Conservation (phyloP, 2,329 filamentous ascomycete species). For the Diaporthe citriasiana region DNA sequence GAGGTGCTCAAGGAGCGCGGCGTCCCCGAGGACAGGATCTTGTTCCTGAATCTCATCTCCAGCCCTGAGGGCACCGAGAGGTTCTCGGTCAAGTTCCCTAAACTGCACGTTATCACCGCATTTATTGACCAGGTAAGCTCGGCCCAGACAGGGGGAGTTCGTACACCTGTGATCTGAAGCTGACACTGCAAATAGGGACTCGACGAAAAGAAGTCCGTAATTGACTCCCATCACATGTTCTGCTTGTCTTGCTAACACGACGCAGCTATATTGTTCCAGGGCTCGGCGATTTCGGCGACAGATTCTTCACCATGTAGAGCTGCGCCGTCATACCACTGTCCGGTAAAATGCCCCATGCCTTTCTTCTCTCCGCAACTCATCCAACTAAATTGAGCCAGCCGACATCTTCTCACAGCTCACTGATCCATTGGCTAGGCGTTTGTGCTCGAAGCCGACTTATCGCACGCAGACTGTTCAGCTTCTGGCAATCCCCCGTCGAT, state of each 20-base stretch:
- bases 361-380: background rate
- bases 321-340: slow-evolving; percentile 16
- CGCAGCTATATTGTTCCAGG: slow-evolving; percentile 93
- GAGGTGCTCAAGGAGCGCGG: slow-evolving; percentile 91
- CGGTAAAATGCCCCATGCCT: slow-evolving; percentile 22
- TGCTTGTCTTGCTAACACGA: slow-evolving; percentile 53
- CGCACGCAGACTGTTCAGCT: slow-evolving; percentile 1
- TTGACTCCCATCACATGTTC: background rate
- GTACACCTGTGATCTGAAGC: slow-evolving; percentile 32
- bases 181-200: slow-evolving; percentile 72
- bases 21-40: slow-evolving; percentile 93
- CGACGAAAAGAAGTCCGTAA: slow-evolving; percentile 92
- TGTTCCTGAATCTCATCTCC: slow-evolving; percentile 98
- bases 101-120: slow-evolving; percentile 90
- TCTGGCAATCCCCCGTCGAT: background rate
- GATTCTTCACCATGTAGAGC: slow-evolving; percentile 90
- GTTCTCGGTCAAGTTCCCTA: slow-evolving; percentile 91
- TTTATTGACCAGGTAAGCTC: slow-evolving; percentile 84
- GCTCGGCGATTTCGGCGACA: slow-evolving; percentile 93
- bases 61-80: slow-evolving; percentile 92
- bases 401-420: slow-evolving; percentile 13
- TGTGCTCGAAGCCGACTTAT: slow-evolving; percentile 6
- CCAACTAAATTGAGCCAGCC: slow-evolving; percentile 4
- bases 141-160: slow-evolving; percentile 1
- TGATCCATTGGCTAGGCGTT: background rate